Evolutionary conservation across 1,284 basidiomycete species (phyloP).

Genomic region (Trametes sp.): DNA sequence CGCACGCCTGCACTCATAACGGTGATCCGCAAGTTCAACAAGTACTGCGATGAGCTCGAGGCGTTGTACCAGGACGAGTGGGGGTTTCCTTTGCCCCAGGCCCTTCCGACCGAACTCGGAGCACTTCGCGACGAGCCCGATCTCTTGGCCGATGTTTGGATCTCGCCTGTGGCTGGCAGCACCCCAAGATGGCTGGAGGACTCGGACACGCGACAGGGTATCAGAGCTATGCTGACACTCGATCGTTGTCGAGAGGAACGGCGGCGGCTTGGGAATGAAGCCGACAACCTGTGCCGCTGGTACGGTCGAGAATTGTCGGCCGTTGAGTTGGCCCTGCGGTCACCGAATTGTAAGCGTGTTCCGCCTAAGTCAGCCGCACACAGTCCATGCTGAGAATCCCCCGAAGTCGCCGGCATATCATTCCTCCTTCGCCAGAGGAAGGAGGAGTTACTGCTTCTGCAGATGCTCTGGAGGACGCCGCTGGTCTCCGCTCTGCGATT

Average conservation of each 20-base stretch:
- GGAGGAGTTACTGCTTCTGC: constrained; percentile 16
- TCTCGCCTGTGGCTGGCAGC: constrained; percentile 28
- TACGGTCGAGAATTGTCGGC: constrained; percentile 33
- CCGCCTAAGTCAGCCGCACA: background rate
- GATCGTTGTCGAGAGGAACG: constrained; percentile 42
- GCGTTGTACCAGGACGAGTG: constrained; percentile 35
- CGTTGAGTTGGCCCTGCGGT: constrained; percentile 28
- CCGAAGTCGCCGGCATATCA: background rate
- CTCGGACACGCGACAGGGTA: constrained; percentile 31
- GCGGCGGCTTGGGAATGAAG: constrained; percentile 32
- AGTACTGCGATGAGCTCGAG: constrained; percentile 41
- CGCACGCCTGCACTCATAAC: constrained; percentile 43
- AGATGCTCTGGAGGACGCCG: constrained; percentile 22
- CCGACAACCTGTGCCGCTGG: constrained; percentile 37
- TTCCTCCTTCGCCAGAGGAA: constrained; percentile 20
- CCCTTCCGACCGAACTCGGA: constrained; percentile 30
- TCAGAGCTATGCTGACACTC: constrained; percentile 37
- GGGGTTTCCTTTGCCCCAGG: constrained; percentile 42
- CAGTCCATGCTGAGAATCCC: background rate
- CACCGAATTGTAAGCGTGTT: constrained; percentile 13
- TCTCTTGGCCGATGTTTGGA: constrained; percentile 52
- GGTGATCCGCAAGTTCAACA: constrained; percentile 46
- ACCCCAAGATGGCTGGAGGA: constrained; percentile 47
- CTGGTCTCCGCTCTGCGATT: constrained; percentile 17
- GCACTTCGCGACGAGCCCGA: constrained; percentile 38